A percentile compares a stretch with the other conserved stretches of the same genome.
These are phyloP conservation scores for Xylariaceae sp. DNA, from an alignment of 2,329 filamentous ascomycete genomes.

Conservation along the genomic window DNA sequence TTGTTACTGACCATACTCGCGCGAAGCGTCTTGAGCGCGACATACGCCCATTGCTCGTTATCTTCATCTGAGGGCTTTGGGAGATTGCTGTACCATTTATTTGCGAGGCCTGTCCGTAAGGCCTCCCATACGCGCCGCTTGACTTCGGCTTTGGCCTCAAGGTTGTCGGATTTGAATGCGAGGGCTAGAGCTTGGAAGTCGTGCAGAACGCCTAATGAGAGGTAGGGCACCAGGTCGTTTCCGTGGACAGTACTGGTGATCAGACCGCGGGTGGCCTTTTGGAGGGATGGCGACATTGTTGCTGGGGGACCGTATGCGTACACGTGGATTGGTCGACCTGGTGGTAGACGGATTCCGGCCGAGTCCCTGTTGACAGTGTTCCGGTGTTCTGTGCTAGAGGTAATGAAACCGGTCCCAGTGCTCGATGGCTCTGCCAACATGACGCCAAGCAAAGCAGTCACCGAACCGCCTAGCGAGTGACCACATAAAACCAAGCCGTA, in stretches of 20 bases:
- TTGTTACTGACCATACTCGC: constrained; percentile 64
- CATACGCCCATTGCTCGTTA: constrained; percentile 65
- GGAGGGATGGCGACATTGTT: constrained; percentile 64
- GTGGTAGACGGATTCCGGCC: constrained; percentile 48
- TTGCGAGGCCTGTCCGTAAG: constrained; percentile 55
- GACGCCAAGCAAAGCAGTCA: constrained; percentile 64
- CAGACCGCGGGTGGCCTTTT: constrained; percentile 64
- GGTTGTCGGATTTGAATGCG: constrained; percentile 67
- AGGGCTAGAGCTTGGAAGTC: constrained; percentile 68
- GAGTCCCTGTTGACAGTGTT: constrained; percentile 33
- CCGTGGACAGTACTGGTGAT: constrained; percentile 71
- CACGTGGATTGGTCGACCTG: constrained; percentile 68
- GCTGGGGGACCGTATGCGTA: constrained; percentile 74
- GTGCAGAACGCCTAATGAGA: constrained; percentile 68
- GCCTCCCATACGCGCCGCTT: constrained; percentile 61
- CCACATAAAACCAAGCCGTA: constrained; percentile 67
- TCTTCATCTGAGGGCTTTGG: constrained; percentile 40
- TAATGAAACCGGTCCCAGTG: constrained; percentile 56
- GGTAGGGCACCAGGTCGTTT: constrained; percentile 66
- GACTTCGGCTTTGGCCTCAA: constrained; percentile 61
- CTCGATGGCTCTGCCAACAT: constrained; percentile 62
- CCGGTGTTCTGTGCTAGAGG: constrained; percentile 46
- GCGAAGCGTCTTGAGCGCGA: constrained; percentile 60
- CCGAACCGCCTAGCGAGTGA: constrained; percentile 64
- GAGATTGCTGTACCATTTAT: constrained; percentile 54